Evolutionary conservation across 176 grass and related monocot species (phyloP), one percentile per base, ranked within the genome.

Genomic region (Hyparrhenia diplandra): DNA sequence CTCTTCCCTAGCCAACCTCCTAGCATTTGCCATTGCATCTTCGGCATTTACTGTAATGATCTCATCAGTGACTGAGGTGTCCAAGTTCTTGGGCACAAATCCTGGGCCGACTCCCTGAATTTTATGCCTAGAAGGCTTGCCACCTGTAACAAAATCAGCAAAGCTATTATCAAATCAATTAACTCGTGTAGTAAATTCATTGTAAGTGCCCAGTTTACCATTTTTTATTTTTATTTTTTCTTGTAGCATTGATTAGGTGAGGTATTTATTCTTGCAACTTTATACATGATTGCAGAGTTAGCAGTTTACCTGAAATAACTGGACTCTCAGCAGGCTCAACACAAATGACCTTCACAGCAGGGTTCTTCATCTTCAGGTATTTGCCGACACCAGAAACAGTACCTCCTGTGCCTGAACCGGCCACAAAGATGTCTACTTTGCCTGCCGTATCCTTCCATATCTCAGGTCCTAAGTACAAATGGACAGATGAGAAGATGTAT

Each of bases 371-470:
- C 87, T 97, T 97, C 65, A 97, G 73, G 79, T 97, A 97, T 20
- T 78, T 97, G 1, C 86, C 91, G 3, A 82, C 85, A 69, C 91
- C 91, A 86, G 82, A 86, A 45, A 94, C 4, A 0, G 91, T 97
- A 4, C 91, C 91, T 82, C 94, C 94, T 69, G 94, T 90, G 52
- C 91, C 91, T 65, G 91, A 87, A 60, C 71, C 66, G 17, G 66
- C 66, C 21, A 69, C 35, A 24, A 69, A 69, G 8, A 85, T 81
- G 34, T 93, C 91, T 4, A 93, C 85, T 89, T 97, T 97, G 40
- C 94, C 91, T 17, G 78, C 81, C 34, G 94, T 89, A 66, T 97
- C 94, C 64, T 83, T 91, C 91, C 94, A 97, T 75, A 97, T 93
- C 67, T 93, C 94, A 24, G 86, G 91, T 23, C 94, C 91, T 97